Evolutionary conservation across 176 grass and related monocot genomes (phyloP).

Genomic region (Avena eriantha): DNA sequence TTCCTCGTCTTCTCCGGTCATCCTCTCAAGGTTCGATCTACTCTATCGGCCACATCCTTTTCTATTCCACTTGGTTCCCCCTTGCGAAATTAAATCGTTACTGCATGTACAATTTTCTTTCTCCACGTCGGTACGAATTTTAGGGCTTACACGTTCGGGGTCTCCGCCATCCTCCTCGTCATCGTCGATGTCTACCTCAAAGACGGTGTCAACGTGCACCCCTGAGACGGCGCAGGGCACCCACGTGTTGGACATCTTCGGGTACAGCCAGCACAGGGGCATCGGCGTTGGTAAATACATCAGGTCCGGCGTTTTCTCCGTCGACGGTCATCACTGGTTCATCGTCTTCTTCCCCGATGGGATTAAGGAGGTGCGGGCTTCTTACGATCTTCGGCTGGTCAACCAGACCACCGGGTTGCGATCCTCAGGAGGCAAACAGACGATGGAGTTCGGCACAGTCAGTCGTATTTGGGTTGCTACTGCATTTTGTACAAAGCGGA

Average conservation of each 20-base stretch:
- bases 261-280: slow-evolving; percentile 1
- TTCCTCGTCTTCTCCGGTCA: background rate
- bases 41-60: background rate
- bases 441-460: background rate
- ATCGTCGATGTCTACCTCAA: background rate
- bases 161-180: no score
- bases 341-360: background rate
- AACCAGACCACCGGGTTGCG: background rate
- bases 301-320: background rate
- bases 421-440: background rate
- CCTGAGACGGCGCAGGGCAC: background rate
- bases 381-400: background rate
- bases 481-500: no score
- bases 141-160: background rate
- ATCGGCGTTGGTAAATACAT: background rate
- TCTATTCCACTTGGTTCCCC: background rate
- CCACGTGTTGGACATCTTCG: slow-evolving; percentile 1
- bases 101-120: background rate
- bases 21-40: background rate
- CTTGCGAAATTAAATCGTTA: background rate
- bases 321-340: background rate
- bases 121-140: background rate
- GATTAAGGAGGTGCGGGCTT: background rate
- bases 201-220: slow-evolving; percentile 14
- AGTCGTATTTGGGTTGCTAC: background rate